These are phyloP conservation scores for Leucaena leucocephala DNA, from an alignment of 306 rosid species.

Conservation along the genomic window DNA sequence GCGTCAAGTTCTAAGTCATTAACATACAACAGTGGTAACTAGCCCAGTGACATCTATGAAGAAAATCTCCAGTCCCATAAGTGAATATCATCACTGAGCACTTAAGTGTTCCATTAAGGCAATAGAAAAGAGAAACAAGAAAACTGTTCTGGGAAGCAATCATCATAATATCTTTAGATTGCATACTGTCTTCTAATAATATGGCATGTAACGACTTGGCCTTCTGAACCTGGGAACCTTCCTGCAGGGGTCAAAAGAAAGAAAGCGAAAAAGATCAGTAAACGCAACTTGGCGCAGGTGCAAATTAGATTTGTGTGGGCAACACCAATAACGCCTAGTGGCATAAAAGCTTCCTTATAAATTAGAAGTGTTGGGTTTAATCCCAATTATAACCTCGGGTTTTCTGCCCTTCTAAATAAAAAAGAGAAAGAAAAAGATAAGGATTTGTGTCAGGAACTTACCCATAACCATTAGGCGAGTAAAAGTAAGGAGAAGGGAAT, in stretches of 20 bases:
- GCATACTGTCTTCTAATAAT: constrained; percentile 43
- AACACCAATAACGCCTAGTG: too few relatives aligned
- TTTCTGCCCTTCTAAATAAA: too few relatives aligned
- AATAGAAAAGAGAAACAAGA: background rate
- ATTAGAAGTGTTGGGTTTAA: too few relatives aligned
- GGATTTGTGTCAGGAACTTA: constrained; percentile 33
- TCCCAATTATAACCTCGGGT: too few relatives aligned
- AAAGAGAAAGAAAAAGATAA: too few relatives aligned
- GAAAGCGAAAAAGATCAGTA: constrained; percentile 4
- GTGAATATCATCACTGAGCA: background rate
- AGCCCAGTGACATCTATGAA: background rate
- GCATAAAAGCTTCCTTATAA: too few relatives aligned
- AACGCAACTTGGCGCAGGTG: background rate
- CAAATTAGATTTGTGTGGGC: too few relatives aligned
- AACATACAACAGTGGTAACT: background rate
- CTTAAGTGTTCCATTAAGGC: background rate
- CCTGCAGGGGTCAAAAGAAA: constrained; percentile 40
- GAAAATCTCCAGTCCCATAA: background rate
- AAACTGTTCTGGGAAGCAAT: background rate
- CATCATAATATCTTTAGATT: background rate
- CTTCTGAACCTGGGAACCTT: constrained; percentile 68
- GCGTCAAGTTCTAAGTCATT: background rate
- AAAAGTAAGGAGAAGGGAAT: constrained; percentile 73
- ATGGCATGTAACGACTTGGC: constrained; percentile 62
- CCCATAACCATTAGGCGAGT: constrained; percentile 93